phyloP scores from a whole-genome alignment of 495 filamentous ascomycete species.

The Parathielavia hyrcaniae region DNA sequence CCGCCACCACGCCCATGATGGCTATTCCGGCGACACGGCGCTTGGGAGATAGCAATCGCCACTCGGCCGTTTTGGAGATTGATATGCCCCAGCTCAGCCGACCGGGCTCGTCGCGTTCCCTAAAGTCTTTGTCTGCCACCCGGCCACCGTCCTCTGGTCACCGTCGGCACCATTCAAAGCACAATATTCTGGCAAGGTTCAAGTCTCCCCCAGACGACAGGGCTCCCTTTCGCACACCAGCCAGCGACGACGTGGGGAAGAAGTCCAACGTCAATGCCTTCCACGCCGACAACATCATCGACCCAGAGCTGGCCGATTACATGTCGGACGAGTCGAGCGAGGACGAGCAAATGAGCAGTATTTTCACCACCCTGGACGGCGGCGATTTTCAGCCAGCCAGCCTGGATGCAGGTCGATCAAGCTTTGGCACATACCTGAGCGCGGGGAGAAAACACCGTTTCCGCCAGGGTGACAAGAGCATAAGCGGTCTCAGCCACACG shows the following conservation, averaged over 20 bases:
- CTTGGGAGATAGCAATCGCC: slow-evolving; percentile 71
- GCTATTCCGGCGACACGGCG: slow-evolving; percentile 82
- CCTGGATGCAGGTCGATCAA: slow-evolving; percentile 45
- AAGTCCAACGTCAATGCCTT: slow-evolving; percentile 77
- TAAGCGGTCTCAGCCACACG: slow-evolving; percentile 54
- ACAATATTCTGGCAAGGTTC: slow-evolving; percentile 63
- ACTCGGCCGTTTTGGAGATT: slow-evolving; percentile 88
- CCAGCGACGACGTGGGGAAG: slow-evolving; percentile 54
- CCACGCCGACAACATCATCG: slow-evolving; percentile 96
- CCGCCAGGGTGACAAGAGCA: slow-evolving; percentile 62
- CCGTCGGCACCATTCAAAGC: slow-evolving; percentile 78
- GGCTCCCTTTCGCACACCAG: slow-evolving; percentile 81
- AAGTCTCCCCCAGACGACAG: slow-evolving; percentile 54
- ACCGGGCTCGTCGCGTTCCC: slow-evolving; percentile 86
- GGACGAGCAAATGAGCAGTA: slow-evolving; percentile 82
- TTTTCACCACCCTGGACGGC: slow-evolving; percentile 64
- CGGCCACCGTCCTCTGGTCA: slow-evolving; percentile 71
- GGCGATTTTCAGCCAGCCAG: slow-evolving; percentile 39
- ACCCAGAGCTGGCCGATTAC: slow-evolving; percentile 90
- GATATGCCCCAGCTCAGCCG: slow-evolving; percentile 59
- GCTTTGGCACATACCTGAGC: slow-evolving; percentile 49
- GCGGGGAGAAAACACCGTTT: slow-evolving; percentile 69
- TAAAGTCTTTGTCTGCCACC: slow-evolving; percentile 64
- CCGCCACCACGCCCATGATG: slow-evolving; percentile 60
- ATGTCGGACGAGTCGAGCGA: slow-evolving; percentile 92